These are phyloP conservation scores for Fusarium setosum DNA, from an alignment of 2,329 filamentous ascomycete species.

Conservation along the genomic window DNA sequence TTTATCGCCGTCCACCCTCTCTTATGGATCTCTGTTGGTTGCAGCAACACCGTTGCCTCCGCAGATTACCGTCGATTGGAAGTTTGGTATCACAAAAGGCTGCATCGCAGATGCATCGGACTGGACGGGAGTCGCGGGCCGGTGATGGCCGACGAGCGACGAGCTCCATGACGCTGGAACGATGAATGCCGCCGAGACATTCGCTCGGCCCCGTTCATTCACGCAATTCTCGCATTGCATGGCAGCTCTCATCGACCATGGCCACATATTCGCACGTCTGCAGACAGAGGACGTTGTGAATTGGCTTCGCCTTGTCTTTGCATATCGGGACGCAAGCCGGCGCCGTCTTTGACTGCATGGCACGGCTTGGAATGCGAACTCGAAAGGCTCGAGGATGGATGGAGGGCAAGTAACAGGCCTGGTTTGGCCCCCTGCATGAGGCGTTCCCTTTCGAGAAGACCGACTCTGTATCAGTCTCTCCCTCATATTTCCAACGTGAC, in stretches of 20 bases:
- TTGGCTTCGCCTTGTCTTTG: background rate
- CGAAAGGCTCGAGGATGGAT: background rate
- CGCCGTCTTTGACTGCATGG: background rate
- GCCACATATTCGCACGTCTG: background rate
- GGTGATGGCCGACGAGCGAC: conserved; percentile 4
- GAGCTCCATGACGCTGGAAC: conserved; percentile 3
- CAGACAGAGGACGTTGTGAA: background rate
- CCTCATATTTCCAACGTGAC: conserved; percentile 9
- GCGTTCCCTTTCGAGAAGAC: background rate
- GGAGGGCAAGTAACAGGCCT: background rate
- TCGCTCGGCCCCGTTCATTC: conserved; percentile 6
- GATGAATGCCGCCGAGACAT: conserved; percentile 14
- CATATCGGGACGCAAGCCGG: background rate
- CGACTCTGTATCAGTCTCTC: background rate
- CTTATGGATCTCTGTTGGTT: background rate
- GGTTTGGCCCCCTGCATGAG: background rate
- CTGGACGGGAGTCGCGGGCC: background rate
- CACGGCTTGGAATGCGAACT: background rate
- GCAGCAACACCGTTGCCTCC: background rate
- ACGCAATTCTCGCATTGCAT: conserved; percentile 23
- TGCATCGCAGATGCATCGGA: background rate
- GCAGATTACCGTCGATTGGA: conserved; percentile 5
- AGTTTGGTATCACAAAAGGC: conserved; percentile 1
- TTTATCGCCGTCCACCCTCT: background rate
- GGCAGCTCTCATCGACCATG: conserved; percentile 8